Percentiles rank a stretch among this genome's conserved stretches.
phyloP scores from a whole-genome alignment of 768 basidiomycete species.

The Rhodotorula sphaerocarpa region DNA sequence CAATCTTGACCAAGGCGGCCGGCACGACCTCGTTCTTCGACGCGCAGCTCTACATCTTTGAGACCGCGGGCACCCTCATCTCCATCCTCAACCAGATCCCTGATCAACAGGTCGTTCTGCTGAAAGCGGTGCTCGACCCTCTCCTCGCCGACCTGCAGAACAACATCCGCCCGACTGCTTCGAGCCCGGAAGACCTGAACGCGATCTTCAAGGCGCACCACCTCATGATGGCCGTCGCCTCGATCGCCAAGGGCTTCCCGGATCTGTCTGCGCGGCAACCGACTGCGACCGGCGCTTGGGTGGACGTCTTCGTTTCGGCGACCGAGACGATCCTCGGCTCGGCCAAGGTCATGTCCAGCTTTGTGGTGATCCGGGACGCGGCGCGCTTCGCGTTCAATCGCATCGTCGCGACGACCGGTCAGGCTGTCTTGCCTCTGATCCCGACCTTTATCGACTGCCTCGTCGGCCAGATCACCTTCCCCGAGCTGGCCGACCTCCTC shows the following conservation, averaged over 20 bases:
- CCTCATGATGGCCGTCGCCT: conserved; percentile 85
- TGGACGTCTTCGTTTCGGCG: conserved; percentile 72
- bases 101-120: conserved; percentile 58
- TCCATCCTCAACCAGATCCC: conserved; percentile 59
- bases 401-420: conserved; percentile 79
- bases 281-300: conserved; percentile 58
- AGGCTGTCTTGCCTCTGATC: conserved; percentile 74
- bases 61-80: conserved; percentile 75
- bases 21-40: conserved; percentile 66
- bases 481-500: conserved; percentile 90
- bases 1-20: conserved; percentile 67
- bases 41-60: conserved; percentile 88
- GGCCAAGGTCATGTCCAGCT: conserved; percentile 75
- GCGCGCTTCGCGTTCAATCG: conserved; percentile 88
- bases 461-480: conserved; percentile 82
- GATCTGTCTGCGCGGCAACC: conserved; percentile 65
- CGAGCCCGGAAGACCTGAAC: conserved; percentile 52
- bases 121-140: conserved; percentile 64
- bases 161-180: conserved; percentile 5
- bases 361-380: conserved; percentile 82
- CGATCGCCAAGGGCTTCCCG: conserved; percentile 92
- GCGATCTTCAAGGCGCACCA: conserved; percentile 86
- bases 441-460: conserved; percentile 81
- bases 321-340: conserved; percentile 80
- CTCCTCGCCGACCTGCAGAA: conserved; percentile 61